These are phyloP conservation scores for Lecanicillium sp. DNA, from an alignment of 2,329 filamentous ascomycete species.

Conservation along the genomic window DNA sequence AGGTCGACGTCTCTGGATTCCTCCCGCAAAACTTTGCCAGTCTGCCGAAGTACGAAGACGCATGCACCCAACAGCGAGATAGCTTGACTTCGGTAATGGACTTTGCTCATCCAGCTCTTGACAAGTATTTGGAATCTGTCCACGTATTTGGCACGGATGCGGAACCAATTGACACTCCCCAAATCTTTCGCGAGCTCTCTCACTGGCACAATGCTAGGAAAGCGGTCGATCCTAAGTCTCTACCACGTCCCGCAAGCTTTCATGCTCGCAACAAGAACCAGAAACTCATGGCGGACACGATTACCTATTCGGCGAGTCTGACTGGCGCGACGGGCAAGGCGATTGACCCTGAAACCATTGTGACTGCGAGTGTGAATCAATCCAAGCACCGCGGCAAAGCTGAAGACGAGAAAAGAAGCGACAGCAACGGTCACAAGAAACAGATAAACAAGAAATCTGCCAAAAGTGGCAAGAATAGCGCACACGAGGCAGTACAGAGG, in stretches of 20 bases:
- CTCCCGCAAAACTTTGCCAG: not conserved
- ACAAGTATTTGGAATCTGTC: conserved; percentile 39
- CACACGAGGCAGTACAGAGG: conserved; percentile 15
- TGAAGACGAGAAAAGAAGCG: not conserved
- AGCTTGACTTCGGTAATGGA: conserved; percentile 29
- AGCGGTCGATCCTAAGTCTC: conserved; percentile 36
- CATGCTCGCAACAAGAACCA: conserved; percentile 48
- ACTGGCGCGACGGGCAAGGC: conserved; percentile 57
- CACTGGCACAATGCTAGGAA: conserved; percentile 60
- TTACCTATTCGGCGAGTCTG: conserved; percentile 62
- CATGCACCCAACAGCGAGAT: too few species aligned
- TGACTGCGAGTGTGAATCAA: conserved; percentile 22
- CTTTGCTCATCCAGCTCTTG: conserved; percentile 42
- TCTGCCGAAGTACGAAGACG: too few species aligned
- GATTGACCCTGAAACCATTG: conserved; percentile 59
- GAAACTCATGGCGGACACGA: conserved; percentile 60
- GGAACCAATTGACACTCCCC: conserved; percentile 20
- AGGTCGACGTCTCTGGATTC: not conserved
- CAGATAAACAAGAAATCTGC: conserved; percentile 21
- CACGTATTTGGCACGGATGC: conserved; percentile 27
- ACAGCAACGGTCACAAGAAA: not conserved
- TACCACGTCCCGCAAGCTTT: conserved; percentile 21
- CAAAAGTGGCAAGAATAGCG: not conserved
- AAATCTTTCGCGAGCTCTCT: conserved; percentile 41
- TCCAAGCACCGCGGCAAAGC: conserved; percentile 15